These are phyloP conservation scores for Solanum ahanhuiri DNA, from an alignment of 257 asterid genomes.

Conservation along the genomic window DNA sequence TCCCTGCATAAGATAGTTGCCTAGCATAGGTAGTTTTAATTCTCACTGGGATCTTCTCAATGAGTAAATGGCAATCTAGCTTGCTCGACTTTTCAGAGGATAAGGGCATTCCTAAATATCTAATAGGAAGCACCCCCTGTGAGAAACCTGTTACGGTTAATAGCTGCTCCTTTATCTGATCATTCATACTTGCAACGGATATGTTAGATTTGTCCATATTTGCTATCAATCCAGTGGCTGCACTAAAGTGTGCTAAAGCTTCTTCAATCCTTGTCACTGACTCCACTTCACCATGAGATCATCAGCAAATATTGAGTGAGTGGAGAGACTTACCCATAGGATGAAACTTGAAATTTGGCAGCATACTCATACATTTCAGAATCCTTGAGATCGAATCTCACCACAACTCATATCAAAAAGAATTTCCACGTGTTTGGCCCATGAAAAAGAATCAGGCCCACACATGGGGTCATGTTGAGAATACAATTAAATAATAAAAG, in stretches of 20 bases:
- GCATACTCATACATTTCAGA: neutral
- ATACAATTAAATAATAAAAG: neutral
- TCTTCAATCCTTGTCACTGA: neutral
- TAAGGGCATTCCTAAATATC: neutral
- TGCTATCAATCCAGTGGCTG: neutral
- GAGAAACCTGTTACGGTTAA: neutral
- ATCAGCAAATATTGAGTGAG: neutral
- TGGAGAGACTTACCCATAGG: neutral
- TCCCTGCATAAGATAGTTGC: neutral
- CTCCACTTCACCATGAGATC: neutral
- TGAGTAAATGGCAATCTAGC: neutral
- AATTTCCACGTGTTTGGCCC: neutral
- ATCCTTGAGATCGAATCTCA: neutral
- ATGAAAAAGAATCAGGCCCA: neutral
- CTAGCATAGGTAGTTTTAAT: neutral
- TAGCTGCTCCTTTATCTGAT: neutral
- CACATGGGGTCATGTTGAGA: neutral
- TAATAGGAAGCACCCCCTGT: neutral
- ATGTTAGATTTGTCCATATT: neutral
- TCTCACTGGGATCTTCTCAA: neutral
- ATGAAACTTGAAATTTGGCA: neutral
- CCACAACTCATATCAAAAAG: neutral
- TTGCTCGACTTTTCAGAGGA: neutral
- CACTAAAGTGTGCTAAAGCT: neutral
- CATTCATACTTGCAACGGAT: neutral